Evolutionary conservation across 2,329 filamentous ascomycete species (phyloP).

Genomic region (Fonsecaea nubica): DNA sequence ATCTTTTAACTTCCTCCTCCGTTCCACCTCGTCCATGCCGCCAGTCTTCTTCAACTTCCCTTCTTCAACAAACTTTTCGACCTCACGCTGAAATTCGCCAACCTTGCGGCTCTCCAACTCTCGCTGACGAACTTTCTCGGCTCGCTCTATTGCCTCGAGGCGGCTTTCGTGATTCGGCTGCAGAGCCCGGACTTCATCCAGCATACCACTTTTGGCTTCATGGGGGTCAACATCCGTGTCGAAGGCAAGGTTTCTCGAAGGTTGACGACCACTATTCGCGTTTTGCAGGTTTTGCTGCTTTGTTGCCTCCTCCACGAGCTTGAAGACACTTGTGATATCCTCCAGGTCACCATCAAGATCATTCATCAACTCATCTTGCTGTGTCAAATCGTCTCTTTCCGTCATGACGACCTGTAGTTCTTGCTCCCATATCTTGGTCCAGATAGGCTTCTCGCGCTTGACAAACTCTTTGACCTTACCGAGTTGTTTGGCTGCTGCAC

Average conservation of each 20-base stretch:
- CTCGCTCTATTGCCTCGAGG: conserved; percentile 95
- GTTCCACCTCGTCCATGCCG: conserved; percentile 91
- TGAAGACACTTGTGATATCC: conserved; percentile 91
- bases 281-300: conserved; percentile 87
- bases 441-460: conserved; percentile 88
- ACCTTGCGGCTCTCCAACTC: conserved; percentile 78
- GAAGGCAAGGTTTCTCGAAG: conserved; percentile 58
- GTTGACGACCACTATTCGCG: conserved; percentile 42
- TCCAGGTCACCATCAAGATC: conserved; percentile 94
- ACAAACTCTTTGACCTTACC: conserved; percentile 95
- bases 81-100: conserved; percentile 83
- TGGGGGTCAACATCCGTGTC: conserved; percentile 69
- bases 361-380: conserved; percentile 93
- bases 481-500: conserved; percentile 78
- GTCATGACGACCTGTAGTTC: conserved; percentile 95
- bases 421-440: conserved; percentile 99
- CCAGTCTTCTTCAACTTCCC: conserved; percentile 95
- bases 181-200: conserved; percentile 90
- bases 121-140: conserved; percentile 86
- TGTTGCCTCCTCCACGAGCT: conserved; percentile 95
- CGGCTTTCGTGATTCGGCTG: conserved; percentile 93
- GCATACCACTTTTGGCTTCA: conserved; percentile 85
- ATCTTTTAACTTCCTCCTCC: conserved; percentile 81
- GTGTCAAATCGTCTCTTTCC: conserved; percentile 89
- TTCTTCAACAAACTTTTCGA: conserved; percentile 83